Evolutionary conservation across 148 eudicot genomes (phyloP), one percentile per base, ranked within the genome.

Genomic region (Chenopodium berlandieri): DNA sequence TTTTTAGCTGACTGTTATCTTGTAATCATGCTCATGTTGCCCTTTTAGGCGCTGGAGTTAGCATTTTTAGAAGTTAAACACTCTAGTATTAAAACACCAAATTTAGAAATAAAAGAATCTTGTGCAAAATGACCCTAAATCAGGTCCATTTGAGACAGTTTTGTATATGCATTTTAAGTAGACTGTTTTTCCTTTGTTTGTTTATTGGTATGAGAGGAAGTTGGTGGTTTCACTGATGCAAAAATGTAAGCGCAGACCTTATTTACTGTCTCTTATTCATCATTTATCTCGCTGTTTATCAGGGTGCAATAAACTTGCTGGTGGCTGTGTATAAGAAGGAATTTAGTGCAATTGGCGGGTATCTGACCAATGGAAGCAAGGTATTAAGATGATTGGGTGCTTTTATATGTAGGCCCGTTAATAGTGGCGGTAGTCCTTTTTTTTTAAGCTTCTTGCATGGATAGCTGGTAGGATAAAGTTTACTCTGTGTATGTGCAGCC

Each of bases 291-390:
- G 50, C 80, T 73, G 73, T 69, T 30, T 13, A 60, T 3, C 76
- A 96, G 99, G 99, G 99, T 85, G 99, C 99, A 79, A 94, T 96
- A 76, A 90, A 96, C 83, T 87, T 96, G 82, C 84, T 94, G 74
- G 75, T 92, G 85, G 95, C 98, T 81, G 98, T 94, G 34, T 94
- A 96, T 82, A 96, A 96, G 82, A 94, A 91, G 85, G 98, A 96
- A 79, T 89, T 96, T 77, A 86, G 81, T 82, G 83, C 89, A 48
- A 50, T 92, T 82, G 94, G 94, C 71, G 99, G 99, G 40, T 94
- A 90, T 87, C 84, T 94, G 91, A 92, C 98, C 37, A 85, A 94
- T 77, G 94, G 90, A 82, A 89, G 99, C 94, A 92, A 91, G 99
- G 99, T 96, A 89, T 75, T 64, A 63, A 77, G 76, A 83, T 83